phyloP scores from a whole-genome alignment of 2,329 filamentous ascomycete species.

The Trichoderma afroharzianum region DNA sequence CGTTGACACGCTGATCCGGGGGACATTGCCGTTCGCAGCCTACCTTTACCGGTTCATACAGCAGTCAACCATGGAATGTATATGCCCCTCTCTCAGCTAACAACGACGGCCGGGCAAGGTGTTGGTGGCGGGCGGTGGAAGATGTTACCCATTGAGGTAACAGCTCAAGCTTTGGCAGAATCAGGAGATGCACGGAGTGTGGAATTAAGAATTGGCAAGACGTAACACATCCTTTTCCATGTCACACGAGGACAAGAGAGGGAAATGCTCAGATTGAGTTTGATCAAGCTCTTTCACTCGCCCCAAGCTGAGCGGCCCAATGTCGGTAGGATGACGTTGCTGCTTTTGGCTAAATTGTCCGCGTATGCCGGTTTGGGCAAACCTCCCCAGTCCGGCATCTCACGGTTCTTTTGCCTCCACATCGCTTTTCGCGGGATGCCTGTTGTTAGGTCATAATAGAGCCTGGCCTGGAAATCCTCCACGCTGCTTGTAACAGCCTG shows the following conservation, averaged over 20 bases:
- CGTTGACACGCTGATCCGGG: slow-evolving; percentile 12
- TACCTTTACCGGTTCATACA: not conserved
- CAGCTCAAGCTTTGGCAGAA: not conserved
- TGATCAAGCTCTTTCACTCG: not conserved
- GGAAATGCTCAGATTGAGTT: not conserved
- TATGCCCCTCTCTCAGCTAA: not conserved
- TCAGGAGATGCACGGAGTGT: not conserved
- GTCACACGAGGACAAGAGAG: not conserved
- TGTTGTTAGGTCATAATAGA: not conserved
- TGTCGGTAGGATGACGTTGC: slow-evolving; percentile 7
- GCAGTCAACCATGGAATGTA: not conserved
- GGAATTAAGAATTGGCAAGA: not conserved
- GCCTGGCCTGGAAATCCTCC: not conserved
- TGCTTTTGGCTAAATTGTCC: slow-evolving; percentile 3
- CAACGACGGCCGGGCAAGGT: not conserved
- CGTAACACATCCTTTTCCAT: not conserved
- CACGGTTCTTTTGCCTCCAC: not conserved
- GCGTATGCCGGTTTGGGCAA: not conserved
- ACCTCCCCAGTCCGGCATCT: not conserved
- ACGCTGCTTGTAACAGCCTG: not conserved
- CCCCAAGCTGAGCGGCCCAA: not conserved
- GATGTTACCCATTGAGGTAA: slow-evolving; percentile 14
- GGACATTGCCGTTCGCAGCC: not conserved
- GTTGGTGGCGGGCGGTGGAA: not conserved
- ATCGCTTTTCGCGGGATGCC: not conserved